phyloP scores from a whole-genome alignment of 495 filamentous ascomycete genomes.

The Hypoxylon lenormandii region DNA sequence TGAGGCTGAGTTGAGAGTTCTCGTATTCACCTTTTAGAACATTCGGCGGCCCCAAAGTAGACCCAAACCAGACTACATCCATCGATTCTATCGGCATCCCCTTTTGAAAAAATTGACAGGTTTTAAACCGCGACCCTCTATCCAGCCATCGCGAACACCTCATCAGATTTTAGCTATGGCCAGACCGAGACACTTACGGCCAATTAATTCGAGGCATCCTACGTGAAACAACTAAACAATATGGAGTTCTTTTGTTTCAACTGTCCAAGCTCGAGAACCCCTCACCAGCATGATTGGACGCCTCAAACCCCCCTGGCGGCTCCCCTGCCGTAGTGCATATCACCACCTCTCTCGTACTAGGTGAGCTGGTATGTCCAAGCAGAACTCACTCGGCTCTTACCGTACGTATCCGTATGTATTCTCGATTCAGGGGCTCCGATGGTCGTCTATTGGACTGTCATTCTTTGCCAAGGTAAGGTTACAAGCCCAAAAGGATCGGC shows the following conservation, averaged over 20 bases:
- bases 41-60: background rate
- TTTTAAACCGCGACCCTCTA: background rate
- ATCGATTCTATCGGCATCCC: background rate
- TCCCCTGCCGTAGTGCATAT: constrained; percentile 27
- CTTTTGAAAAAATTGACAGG: background rate
- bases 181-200: constrained; percentile 7
- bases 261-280: background rate
- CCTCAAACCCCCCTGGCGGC: constrained; percentile 13
- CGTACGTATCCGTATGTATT: background rate
- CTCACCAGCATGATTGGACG: constrained; percentile 25
- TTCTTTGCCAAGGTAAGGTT: constrained; percentile 26
- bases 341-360: constrained; percentile 41
- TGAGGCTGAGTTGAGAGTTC: constrained; percentile 16
- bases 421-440: constrained; percentile 29
- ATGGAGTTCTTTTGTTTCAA: constrained; percentile 22
- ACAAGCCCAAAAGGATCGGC: constrained; percentile 25
- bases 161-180: background rate
- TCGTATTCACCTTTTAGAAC: constrained; percentile 4
- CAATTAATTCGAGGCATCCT: constrained; percentile 32
- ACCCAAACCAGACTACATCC: background rate
- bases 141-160: too few species aligned
- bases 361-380: constrained; percentile 20
- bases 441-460: constrained; percentile 7
- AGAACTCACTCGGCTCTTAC: background rate
- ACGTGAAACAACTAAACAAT: constrained; percentile 24